These are phyloP conservation scores for Fraxinus anomala DNA, from an alignment of 257 asterid species.

Conservation along the genomic window DNA sequence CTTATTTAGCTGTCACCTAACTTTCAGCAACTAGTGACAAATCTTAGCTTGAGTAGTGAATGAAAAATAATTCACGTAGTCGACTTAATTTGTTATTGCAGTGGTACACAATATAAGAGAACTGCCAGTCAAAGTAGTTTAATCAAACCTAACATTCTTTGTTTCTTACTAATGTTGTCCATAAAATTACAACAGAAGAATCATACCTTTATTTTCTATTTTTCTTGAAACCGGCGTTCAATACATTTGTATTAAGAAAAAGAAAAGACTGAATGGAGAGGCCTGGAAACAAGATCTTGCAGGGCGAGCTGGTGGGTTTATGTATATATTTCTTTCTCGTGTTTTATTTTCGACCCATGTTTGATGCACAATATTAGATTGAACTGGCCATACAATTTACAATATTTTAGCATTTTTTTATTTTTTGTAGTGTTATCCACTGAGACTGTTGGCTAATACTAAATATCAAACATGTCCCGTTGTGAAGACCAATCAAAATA, in stretches of 20 bases:
- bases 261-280: conserved; percentile 21
- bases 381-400: too few relatives aligned
- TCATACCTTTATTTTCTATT: background rate
- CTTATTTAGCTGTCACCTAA: background rate
- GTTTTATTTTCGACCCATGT: background rate
- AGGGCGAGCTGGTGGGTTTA: conserved; percentile 43
- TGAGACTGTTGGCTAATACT: too few relatives aligned
- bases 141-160: background rate
- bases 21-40: background rate
- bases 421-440: too few relatives aligned
- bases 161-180: background rate
- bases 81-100: too few relatives aligned
- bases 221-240: background rate
- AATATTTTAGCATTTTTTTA: too few relatives aligned
- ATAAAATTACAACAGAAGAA: background rate
- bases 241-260: background rate
- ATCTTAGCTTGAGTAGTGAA: too few relatives aligned
- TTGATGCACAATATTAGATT: background rate
- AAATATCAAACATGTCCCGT: too few relatives aligned
- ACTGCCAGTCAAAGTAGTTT: background rate
- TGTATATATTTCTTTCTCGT: background rate
- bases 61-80: background rate
- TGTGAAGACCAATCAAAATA: too few relatives aligned
- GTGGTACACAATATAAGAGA: background rate
- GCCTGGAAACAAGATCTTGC: conserved; percentile 30